Evolutionary conservation across 805 yeast species (phyloP).

Genomic region (Grigorovia humatica): DNA sequence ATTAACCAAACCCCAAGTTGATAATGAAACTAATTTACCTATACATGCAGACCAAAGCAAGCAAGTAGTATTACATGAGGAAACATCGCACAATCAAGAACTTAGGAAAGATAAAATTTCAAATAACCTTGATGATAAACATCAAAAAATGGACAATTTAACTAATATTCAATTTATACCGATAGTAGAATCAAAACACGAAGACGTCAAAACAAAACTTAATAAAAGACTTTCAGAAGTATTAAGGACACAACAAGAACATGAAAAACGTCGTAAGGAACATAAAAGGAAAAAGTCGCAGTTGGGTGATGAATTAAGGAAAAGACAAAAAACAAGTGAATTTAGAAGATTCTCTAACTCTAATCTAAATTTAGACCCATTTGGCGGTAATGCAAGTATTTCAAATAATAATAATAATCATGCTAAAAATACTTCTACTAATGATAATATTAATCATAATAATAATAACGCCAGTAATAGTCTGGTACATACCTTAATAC

Average conservation of each 20-base stretch:
- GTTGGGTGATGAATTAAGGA: constrained; percentile 18
- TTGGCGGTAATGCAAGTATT: neutral
- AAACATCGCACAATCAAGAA: neutral
- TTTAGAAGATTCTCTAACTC: neutral
- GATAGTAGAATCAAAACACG: constrained; percentile 15
- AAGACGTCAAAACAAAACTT: constrained; percentile 22
- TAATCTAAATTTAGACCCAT: neutral
- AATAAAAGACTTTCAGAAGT: constrained; percentile 25
- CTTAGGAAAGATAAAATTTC: neutral
- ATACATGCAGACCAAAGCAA: neutral
- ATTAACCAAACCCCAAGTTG: no score
- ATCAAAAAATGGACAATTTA: constrained; percentile 13
- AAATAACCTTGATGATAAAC: neutral
- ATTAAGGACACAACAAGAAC: constrained; percentile 25
- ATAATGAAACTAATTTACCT: no score
- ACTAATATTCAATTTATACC: constrained; percentile 24
- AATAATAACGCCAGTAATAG: neutral
- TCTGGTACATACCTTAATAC: neutral
- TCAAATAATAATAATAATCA: no score
- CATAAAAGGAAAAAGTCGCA: constrained; percentile 22
- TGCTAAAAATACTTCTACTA: no score
- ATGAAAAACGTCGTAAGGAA: constrained; percentile 16
- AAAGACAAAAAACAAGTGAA: constrained; percentile 9
- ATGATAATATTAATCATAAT: neutral
- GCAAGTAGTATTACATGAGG: neutral